These are phyloP conservation scores for Solanum hybrid DNA, from an alignment of 305 asterid genomes.

Conservation along the genomic window DNA sequence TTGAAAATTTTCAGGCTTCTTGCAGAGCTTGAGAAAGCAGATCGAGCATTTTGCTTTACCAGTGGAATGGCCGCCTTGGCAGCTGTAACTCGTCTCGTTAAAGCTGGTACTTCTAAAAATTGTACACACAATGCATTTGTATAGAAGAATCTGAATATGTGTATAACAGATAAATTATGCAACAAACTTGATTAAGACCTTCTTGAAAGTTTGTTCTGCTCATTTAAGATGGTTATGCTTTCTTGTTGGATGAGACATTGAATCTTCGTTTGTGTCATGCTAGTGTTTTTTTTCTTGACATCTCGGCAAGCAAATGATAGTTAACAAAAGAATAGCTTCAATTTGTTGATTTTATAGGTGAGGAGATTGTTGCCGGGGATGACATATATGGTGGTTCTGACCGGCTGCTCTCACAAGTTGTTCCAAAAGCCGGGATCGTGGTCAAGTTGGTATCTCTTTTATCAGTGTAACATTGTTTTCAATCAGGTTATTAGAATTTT, in stretches of 20 bases:
- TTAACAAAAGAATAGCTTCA: background rate
- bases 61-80: constrained; percentile 98
- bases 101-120: constrained; percentile 36
- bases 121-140: background rate
- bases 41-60: constrained; percentile 77
- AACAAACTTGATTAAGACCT: background rate
- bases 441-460: constrained; percentile 51
- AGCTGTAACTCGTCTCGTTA: constrained; percentile 75
- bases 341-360: constrained; percentile 28
- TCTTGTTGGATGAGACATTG: background rate
- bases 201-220: background rate
- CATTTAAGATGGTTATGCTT: background rate
- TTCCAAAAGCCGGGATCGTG: constrained; percentile 70
- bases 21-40: constrained; percentile 88
- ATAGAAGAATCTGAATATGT: background rate
- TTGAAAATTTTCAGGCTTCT: constrained; percentile 44
- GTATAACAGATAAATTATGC: background rate
- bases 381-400: constrained; percentile 97
- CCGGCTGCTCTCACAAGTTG: constrained; percentile 65
- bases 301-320: background rate
- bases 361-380: constrained; percentile 86
- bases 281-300: background rate
- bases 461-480: background rate
- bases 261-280: background rate
- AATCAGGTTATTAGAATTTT: constrained; percentile 1